Percentiles rank a stretch among this genome's conserved stretches.
phyloP scores from a whole-genome alignment of 1,284 basidiomycete species.

The Hymenochaete sp. region DNA sequence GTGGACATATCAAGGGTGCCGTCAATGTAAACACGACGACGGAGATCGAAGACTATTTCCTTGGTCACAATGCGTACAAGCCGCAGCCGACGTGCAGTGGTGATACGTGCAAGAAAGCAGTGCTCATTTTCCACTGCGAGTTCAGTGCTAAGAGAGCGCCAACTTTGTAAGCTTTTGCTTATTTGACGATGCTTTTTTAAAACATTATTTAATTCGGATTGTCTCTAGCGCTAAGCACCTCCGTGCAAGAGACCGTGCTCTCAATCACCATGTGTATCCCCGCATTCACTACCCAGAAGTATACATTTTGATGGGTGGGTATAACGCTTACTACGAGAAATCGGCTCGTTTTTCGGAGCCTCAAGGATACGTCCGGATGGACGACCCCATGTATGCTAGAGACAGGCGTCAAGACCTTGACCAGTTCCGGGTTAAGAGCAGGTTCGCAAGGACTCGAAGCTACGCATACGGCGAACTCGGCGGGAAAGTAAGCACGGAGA shows the following conservation, averaged over 20 bases:
- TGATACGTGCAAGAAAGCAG: constrained; percentile 63
- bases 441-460: constrained; percentile 79
- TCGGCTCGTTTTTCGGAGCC: constrained; percentile 71
- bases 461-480: constrained; percentile 86
- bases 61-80: constrained; percentile 47
- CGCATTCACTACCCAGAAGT: constrained; percentile 94
- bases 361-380: constrained; percentile 84
- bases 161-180: constrained; percentile 63
- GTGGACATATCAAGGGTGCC: constrained; percentile 89
- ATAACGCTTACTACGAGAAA: constrained; percentile 76
- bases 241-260: constrained; percentile 80
- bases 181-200: neutral
- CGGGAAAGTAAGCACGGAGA: neutral
- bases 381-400: constrained; percentile 76
- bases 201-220: neutral
- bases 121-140: constrained; percentile 97
- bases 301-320: constrained; percentile 95
- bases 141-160: constrained; percentile 94
- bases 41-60: constrained; percentile 74
- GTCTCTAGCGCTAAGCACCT: constrained; percentile 76
- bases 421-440: constrained; percentile 77
- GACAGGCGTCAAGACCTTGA: constrained; percentile 82
- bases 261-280: constrained; percentile 86
- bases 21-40: constrained; percentile 85
- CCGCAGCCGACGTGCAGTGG: constrained; percentile 80